Conservation (phyloP, 2,329 filamentous ascomycete genomes). For the Fusarium sp. region DNA sequence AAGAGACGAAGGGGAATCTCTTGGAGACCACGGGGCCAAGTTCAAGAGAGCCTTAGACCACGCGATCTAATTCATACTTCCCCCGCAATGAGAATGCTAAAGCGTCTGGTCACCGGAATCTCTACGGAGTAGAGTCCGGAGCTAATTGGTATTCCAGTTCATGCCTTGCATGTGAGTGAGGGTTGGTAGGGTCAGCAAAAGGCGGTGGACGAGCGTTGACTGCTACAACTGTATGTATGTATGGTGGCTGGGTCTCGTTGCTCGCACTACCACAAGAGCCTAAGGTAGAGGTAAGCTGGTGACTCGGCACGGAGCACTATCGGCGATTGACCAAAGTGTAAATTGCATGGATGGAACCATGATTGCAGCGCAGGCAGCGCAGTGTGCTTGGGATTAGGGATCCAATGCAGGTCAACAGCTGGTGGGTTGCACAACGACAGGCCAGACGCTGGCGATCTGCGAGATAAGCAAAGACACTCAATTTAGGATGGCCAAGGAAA, state of each 20-base stretch:
- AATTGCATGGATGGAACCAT: slow-evolving; percentile 40
- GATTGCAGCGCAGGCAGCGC: slow-evolving; percentile 13
- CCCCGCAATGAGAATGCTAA: slow-evolving; percentile 15
- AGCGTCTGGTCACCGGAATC: neutral
- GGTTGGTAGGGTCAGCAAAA: slow-evolving; percentile 23
- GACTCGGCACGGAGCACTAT: slow-evolving; percentile 30
- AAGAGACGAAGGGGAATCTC: slow-evolving; percentile 7
- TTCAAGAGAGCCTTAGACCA: slow-evolving; percentile 8
- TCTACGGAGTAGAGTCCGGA: neutral
- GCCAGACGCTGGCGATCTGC: slow-evolving; percentile 21
- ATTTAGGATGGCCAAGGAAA: neutral
- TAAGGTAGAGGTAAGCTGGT: slow-evolving; percentile 8
- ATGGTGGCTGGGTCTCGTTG: slow-evolving; percentile 8
- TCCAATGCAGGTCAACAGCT: slow-evolving; percentile 25
- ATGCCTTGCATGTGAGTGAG: slow-evolving; percentile 1
- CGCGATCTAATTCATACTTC: neutral
- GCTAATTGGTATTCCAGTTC: neutral
- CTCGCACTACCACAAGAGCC: slow-evolving; percentile 17
- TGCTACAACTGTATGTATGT: neutral
- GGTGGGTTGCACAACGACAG: slow-evolving; percentile 24
- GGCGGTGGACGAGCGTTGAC: slow-evolving; percentile 29
- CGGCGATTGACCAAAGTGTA: slow-evolving; percentile 15
- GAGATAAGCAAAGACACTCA: slow-evolving; percentile 31
- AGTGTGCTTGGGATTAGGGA: slow-evolving; percentile 6
- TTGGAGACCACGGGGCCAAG: slow-evolving; percentile 15